Percentiles rank a stretch among this genome's conserved stretches.
phyloP scores from a whole-genome alignment of 352 stramenopile genomes.

The Phytophthora constricta region DNA sequence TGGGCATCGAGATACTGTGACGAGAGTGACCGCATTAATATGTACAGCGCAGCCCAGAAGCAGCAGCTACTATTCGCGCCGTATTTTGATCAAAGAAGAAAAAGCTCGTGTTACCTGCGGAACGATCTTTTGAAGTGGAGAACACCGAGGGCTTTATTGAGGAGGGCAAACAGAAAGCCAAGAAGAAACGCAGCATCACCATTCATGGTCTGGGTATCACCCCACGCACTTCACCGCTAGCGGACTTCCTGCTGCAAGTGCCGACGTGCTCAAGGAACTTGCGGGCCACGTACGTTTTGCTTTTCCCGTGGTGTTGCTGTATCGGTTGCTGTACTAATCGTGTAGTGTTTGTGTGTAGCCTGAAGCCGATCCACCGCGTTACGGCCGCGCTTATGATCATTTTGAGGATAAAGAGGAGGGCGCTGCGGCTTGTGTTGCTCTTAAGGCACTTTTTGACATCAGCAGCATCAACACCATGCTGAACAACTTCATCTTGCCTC shows the following conservation, averaged over 20 bases:
- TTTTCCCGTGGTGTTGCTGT: neutral
- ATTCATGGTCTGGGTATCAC: slow-evolving; percentile 92
- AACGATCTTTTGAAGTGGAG: slow-evolving; percentile 84
- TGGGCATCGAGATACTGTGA: slow-evolving; percentile 94
- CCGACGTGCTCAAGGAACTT: slow-evolving; percentile 94
- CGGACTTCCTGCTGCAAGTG: slow-evolving; percentile 93
- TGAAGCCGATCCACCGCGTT: slow-evolving; percentile 74
- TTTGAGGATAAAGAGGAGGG: slow-evolving; percentile 93
- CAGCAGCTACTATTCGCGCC: slow-evolving; percentile 97
- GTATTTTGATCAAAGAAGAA: slow-evolving; percentile 81
- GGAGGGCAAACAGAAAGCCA: slow-evolving; percentile 66
- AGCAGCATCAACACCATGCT: slow-evolving; percentile 99
- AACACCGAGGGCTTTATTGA: slow-evolving; percentile 81
- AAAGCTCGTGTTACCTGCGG: slow-evolving; percentile 67
- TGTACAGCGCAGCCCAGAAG: slow-evolving; percentile 94
- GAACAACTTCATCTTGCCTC: slow-evolving; percentile 95
- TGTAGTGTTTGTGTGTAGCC: slow-evolving; percentile 53
- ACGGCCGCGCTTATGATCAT: slow-evolving; percentile 91
- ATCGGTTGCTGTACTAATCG: neutral
- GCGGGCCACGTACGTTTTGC: slow-evolving; percentile 78
- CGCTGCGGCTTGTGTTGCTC: slow-evolving; percentile 93
- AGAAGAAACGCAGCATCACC: slow-evolving; percentile 85
- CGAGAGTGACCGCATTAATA: slow-evolving; percentile 96
- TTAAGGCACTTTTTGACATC: slow-evolving; percentile 95
- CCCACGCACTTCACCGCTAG: slow-evolving; percentile 93